phyloP scores from a whole-genome alignment of 2,329 filamentous ascomycete species.

The Cordyceps tenuipes region DNA sequence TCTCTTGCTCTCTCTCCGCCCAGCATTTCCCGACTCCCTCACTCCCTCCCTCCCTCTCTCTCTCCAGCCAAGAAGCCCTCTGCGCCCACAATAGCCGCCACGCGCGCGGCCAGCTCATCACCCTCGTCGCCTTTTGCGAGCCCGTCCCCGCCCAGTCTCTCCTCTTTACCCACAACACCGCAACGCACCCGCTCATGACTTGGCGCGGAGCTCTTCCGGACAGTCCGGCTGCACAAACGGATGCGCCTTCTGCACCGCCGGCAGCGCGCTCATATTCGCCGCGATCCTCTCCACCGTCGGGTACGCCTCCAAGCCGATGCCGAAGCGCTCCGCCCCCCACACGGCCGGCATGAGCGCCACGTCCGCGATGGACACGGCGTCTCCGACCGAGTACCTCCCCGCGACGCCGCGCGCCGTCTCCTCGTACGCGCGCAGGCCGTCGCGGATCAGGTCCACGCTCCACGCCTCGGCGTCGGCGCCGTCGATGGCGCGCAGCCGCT shows the following conservation, averaged over 20 bases:
- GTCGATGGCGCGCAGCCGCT: conserved; percentile 35
- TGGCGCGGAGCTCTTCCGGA: conserved; percentile 24
- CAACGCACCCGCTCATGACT: not conserved
- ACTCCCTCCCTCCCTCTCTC: too few species aligned
- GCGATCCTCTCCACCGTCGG: conserved; percentile 39
- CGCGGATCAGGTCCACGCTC: conserved; percentile 41
- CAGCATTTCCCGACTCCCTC: not conserved
- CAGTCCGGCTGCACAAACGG: conserved; percentile 47
- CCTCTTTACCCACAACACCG: too few species aligned
- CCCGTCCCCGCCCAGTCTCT: conserved; percentile 8
- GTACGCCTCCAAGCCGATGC: conserved; percentile 42
- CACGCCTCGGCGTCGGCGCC: conserved; percentile 36
- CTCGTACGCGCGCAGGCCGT: conserved; percentile 51
- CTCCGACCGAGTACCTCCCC: conserved; percentile 47
- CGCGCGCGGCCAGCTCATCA: conserved; percentile 4
- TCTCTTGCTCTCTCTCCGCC: too few species aligned
- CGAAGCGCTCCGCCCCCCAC: conserved; percentile 48
- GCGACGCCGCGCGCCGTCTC: conserved; percentile 27
- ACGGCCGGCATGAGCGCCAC: conserved; percentile 49
- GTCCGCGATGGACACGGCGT: conserved; percentile 49
- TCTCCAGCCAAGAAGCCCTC: conserved; percentile 12
- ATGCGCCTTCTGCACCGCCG: conserved; percentile 43
- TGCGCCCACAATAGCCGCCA: conserved; percentile 10
- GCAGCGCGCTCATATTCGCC: conserved; percentile 36
- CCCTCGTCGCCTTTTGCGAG: conserved; percentile 11